Evolutionary conservation across 2,329 filamentous ascomycete genomes (phyloP).

Genomic region (Hypoxylon sp.): DNA sequence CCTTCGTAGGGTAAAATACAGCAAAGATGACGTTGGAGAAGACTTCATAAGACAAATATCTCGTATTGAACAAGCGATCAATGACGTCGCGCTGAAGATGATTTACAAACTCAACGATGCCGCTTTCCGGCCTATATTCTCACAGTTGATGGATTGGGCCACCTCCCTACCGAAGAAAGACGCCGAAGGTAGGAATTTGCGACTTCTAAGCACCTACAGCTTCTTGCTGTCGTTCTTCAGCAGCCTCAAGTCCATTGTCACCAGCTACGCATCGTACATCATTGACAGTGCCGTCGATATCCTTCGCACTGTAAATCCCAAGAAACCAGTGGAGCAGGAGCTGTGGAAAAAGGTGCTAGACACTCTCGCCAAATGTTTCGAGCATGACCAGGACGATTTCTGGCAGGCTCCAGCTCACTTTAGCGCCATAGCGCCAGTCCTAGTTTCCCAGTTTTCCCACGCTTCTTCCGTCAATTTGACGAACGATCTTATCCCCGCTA

Average conservation of each 20-base stretch:
- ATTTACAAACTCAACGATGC: conserved; percentile 97
- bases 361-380: conserved; percentile 82
- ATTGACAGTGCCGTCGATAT: conserved; percentile 80
- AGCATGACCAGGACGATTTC: conserved; percentile 94
- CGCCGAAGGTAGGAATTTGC: conserved; percentile 67
- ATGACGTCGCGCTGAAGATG: conserved; percentile 85
- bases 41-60: conserved; percentile 64
- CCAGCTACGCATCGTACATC: conserved; percentile 88
- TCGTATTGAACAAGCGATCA: conserved; percentile 74
- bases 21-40: conserved; percentile 61
- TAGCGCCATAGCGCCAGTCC: conserved; percentile 75
- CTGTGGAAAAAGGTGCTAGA: conserved; percentile 80
- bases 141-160: conserved; percentile 87
- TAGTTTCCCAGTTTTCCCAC: conserved; percentile 76
- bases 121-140: conserved; percentile 92
- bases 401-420: conserved; percentile 96
- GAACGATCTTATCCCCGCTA: conserved; percentile 76
- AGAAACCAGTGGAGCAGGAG: conserved; percentile 65
- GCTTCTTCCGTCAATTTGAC: conserved; percentile 61
- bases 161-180: conserved; percentile 74
- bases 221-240: conserved; percentile 87
- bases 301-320: conserved; percentile 64
- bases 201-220: conserved; percentile 83
- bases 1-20: conserved; percentile 71
- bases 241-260: conserved; percentile 92